Base-by-base conservation (phyloP, 148 eudicot species). In the Silene conica region DNA sequence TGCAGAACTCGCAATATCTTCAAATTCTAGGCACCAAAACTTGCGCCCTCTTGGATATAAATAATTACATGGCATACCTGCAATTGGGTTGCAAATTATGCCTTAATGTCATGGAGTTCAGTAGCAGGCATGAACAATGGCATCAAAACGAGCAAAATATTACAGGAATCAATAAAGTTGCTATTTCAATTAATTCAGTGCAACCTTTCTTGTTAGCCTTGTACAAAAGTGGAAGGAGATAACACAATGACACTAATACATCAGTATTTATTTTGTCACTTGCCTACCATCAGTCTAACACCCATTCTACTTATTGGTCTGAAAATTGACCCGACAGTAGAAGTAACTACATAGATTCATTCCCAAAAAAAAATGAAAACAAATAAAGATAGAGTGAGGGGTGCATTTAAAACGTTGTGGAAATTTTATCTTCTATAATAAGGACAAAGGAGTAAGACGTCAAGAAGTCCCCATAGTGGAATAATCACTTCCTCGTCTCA, bases 21-120 rank as follows among this genome's bases (percentile, higher is more conserved):
- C 77, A 94, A 64, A 69, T 86, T 67, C 65, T 87, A 90, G 41
- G 89, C 82, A 68, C 89, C 90, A 63, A 94, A 87, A 70, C 81
- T 87, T 41, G 98, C 85, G 22, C 97, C 98, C 83, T 94, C 98
- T 72, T 88, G 89, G 76, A 88, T 76, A 73, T 86, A 87, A 25
- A 94, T 67, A 77, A 91, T 78, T 59, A 91, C 86, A 81, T 94
- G 98, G 79, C 98, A 91, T 41, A 94, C 98, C 98, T 94, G 96
- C 89, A 84, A 69, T 71, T 19, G 34, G 58, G 50, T 71, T 66
- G 48, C 31, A 71, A 63, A 25, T 71, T 56, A 21, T 71, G 62
- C 15, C 60, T 70, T 45, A 80, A 74, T 59, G 20, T 59, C 73
- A 14, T 10, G 52, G 20, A 71, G 38, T 45, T 0, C 28, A 71